Conservation (phyloP, 805 yeast species). For the Yamadazyma akitaensis region DNA sequence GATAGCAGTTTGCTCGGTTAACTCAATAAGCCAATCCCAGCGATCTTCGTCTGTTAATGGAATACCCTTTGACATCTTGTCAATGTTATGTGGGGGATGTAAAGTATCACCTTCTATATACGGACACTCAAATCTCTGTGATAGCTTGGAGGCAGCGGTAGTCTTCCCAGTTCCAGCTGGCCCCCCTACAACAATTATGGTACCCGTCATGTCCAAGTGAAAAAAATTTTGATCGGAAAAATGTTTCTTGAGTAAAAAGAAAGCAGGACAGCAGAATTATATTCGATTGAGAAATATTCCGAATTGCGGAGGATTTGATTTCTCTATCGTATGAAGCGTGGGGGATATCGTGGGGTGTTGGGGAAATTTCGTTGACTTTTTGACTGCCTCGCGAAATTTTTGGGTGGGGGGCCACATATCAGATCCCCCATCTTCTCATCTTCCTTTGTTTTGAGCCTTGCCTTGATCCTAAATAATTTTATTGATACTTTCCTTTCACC, state of each 20-base stretch:
- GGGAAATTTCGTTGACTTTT: background rate
- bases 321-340: background rate
- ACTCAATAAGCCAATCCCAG: constrained; percentile 76
- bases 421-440: background rate
- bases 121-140: constrained; percentile 44
- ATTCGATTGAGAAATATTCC: constrained; percentile 3
- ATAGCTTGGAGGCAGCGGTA: constrained; percentile 60
- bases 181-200: constrained; percentile 75
- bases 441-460: too few relatives aligned
- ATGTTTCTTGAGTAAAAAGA: background rate
- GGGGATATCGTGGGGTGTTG: constrained; percentile 4
- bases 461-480: too few relatives aligned
- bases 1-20: constrained; percentile 42
- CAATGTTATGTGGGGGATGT: constrained; percentile 69
- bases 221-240: background rate
- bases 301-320: constrained; percentile 6
- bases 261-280: constrained; percentile 1
- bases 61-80: constrained; percentile 76
- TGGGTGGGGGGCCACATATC: background rate
- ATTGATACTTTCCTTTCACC: too few relatives aligned
- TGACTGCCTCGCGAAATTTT: background rate
- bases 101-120: constrained; percentile 84
- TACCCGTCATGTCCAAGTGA: constrained; percentile 10
- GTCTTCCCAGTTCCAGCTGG: constrained; percentile 97
- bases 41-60: constrained; percentile 89